phyloP scores from a whole-genome alignment of 2,329 filamentous ascomycete species.

The Pseudogymnoascus sp. region DNA sequence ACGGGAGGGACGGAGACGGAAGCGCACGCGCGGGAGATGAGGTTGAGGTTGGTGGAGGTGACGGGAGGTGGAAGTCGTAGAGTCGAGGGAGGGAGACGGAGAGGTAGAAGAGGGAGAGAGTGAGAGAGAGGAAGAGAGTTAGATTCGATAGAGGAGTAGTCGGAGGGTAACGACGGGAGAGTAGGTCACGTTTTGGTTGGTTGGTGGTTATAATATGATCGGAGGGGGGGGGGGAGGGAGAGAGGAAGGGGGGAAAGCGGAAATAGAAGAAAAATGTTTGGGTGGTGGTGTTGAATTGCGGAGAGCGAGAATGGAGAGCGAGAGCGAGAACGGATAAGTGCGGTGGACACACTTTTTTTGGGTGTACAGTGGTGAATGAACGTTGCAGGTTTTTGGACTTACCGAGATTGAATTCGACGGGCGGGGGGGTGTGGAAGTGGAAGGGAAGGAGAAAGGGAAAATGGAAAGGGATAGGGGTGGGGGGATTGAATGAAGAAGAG shows the following conservation, averaged over 20 bases:
- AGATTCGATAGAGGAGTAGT: conserved; percentile 21
- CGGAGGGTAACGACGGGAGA: conserved; percentile 19
- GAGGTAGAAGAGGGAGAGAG: conserved; percentile 9
- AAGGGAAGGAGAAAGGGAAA: not conserved
- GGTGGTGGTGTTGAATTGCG: conserved; percentile 17
- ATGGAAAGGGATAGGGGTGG: too few species aligned
- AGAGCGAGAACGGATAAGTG: not conserved
- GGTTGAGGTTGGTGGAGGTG: conserved; percentile 12
- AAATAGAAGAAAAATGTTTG: conserved; percentile 16
- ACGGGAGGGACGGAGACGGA: conserved; percentile 17
- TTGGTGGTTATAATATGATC: not conserved
- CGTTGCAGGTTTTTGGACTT: not conserved
- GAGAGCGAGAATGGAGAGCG: conserved; percentile 13
- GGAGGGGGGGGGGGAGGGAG: conserved; percentile 11
- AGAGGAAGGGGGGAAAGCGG: conserved; percentile 12
- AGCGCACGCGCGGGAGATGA: conserved; percentile 17
- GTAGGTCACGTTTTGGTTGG: conserved; percentile 9
- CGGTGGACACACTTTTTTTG: not conserved
- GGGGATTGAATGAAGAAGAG: not conserved
- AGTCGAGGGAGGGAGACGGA: conserved; percentile 9
- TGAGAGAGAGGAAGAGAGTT: conserved; percentile 16
- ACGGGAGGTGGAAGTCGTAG: conserved; percentile 18
- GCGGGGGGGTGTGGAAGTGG: not conserved
- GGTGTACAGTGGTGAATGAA: not conserved
- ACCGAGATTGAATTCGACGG: not conserved